Percentiles rank a stretch among this genome's conserved stretches.
These are phyloP conservation scores for Mortierella sp. DNA, from an alignment of 371 early-diverging fungal species.

Conservation along the genomic window DNA sequence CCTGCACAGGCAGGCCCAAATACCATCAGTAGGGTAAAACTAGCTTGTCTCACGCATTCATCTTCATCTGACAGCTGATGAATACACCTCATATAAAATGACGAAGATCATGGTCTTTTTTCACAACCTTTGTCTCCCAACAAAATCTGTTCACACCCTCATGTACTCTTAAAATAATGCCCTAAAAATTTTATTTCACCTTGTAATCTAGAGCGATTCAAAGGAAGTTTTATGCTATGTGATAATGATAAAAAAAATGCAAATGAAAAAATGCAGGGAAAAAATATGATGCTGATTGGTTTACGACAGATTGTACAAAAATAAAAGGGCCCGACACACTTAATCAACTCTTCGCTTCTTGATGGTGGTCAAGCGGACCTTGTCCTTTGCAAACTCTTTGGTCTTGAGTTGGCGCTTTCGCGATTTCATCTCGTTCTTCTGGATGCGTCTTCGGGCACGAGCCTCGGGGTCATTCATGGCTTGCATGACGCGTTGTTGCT, in stretches of 20 bases:
- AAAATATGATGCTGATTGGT: neutral
- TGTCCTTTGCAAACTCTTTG: slow-evolving; percentile 63
- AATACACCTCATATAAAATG: too few species aligned
- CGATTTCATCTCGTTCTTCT: slow-evolving; percentile 77
- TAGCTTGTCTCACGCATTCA: too few species aligned
- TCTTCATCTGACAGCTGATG: too few species aligned
- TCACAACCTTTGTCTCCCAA: too few species aligned
- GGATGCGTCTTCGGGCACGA: slow-evolving; percentile 69
- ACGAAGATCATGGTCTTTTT: too few species aligned
- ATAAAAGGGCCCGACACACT: neutral
- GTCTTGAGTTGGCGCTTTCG: slow-evolving; percentile 69
- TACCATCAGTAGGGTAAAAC: too few species aligned
- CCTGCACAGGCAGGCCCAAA: too few species aligned
- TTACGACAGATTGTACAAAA: neutral
- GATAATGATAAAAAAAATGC: neutral
- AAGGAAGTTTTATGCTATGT: neutral
- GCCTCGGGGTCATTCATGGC: slow-evolving; percentile 80
- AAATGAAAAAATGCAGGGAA: neutral
- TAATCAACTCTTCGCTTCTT: slow-evolving; percentile 57
- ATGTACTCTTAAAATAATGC: too few species aligned
- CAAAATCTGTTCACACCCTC: too few species aligned
- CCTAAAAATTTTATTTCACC: too few species aligned
- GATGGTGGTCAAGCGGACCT: slow-evolving; percentile 56
- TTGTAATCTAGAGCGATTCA: too few species aligned
- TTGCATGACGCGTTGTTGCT: slow-evolving; percentile 74